Base-by-base conservation (phyloP, 768 basidiomycete species). In the Calocybe indica region DNA sequence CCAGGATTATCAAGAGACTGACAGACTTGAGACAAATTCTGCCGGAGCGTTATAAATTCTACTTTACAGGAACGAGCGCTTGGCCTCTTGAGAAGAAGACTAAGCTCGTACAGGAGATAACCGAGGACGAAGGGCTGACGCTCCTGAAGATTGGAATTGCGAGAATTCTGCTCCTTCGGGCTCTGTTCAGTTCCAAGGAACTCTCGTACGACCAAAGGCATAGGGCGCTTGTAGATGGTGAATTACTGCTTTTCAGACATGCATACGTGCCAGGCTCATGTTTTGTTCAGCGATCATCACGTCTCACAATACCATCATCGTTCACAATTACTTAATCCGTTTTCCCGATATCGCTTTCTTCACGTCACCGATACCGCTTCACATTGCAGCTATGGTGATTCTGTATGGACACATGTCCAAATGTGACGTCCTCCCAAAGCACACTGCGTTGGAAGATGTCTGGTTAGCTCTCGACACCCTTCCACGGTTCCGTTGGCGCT, bases 381-480 rank as follows among this genome's bases (percentile, higher is more conserved):
- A 92, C 63, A 90, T 92, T 46, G 85, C 89, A 0, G 90, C 90
- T 6, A 91, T 92, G 89, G 87, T 92, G 49, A 91, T 92, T 50
- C 74, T 92, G 13, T 92, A 85, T 59, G 90, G 90, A 1, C 86
- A 86, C 57, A 89, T 90, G 77, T 88, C 85, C 6, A 79, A 80
- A 45, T 86, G 85, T 50, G 79, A 87, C 28, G 76, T 75, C 37
- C 73, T 90, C 28, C 65, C 83, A 1, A 74, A 72, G 36, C 71
- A 81, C 47, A 77, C 79, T 35, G 88, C 85, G 35, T 69, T 88
- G 29, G 85, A 91, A 64, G 90, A 92, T 57, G 77, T 92, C 34
- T 88, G 85, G 82, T 79, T 88, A 62, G 90, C 90, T 29, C 80
- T 92, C 14, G 85, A 91, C 62, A 87, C 91, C 80, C 78, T 92